phyloP scores from a whole-genome alignment of 805 yeast species.

The Clavispora santaluciae region DNA sequence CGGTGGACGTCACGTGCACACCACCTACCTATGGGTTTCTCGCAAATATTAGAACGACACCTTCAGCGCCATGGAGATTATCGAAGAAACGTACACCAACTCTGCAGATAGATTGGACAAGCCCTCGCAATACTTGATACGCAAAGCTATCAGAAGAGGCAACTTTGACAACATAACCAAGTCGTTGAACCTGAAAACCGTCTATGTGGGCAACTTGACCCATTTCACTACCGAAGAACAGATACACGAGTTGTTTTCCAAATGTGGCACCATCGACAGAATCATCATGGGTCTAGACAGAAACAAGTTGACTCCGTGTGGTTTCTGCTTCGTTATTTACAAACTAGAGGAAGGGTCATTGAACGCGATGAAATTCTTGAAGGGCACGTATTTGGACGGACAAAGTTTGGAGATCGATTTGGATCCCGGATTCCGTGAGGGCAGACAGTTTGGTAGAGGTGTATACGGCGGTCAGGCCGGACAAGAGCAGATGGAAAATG shows the following conservation, averaged over 20 bases:
- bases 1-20: too few species aligned
- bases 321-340: constrained; percentile 90
- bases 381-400: constrained; percentile 81
- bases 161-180: constrained; percentile 58
- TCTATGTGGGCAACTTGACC: constrained; percentile 88
- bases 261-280: constrained; percentile 72
- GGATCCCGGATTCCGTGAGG: constrained; percentile 95
- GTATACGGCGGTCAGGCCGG: constrained; percentile 86
- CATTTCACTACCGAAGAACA: constrained; percentile 95
- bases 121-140: constrained; percentile 65
- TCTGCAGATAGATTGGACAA: constrained; percentile 65
- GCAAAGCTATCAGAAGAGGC: constrained; percentile 54
- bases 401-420: constrained; percentile 78
- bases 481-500: constrained; percentile 45
- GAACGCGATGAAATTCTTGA: constrained; percentile 75
- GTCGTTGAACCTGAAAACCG: constrained; percentile 64
- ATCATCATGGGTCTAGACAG: constrained; percentile 95
- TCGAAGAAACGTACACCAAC: constrained; percentile 48
- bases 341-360: constrained; percentile 64
- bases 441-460: constrained; percentile 95
- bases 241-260: constrained; percentile 77
- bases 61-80: constrained; percentile 28
- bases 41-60: neutral
- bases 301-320: constrained; percentile 89
- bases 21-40: neutral